Conservation (phyloP, 2,329 filamentous ascomycete genomes). For the Elsinoe necatrix region DNA sequence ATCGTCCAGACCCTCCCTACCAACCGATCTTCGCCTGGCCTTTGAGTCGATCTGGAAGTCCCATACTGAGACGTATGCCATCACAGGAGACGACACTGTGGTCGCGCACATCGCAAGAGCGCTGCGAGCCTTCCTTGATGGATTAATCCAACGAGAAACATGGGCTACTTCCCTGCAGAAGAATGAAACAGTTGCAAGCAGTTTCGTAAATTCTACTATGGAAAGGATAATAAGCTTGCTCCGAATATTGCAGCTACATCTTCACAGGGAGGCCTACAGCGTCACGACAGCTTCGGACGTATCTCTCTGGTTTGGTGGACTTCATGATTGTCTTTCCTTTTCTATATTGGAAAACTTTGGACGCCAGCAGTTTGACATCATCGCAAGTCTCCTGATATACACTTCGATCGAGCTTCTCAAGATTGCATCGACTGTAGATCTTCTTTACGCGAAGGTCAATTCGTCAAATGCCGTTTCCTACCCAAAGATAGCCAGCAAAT, state of each 20-base stretch:
- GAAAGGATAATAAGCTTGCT: constrained; percentile 60
- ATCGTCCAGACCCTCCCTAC: background rate
- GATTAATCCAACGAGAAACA: constrained; percentile 32
- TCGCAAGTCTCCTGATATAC: constrained; percentile 43
- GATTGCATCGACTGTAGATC: constrained; percentile 51
- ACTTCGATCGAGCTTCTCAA: constrained; percentile 67
- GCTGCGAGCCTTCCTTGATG: constrained; percentile 31
- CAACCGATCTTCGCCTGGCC: background rate
- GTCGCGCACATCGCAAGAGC: constrained; percentile 18
- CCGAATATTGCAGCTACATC: constrained; percentile 49
- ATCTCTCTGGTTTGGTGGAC: constrained; percentile 65
- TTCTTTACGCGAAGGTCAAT: constrained; percentile 31
- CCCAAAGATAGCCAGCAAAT: constrained; percentile 29
- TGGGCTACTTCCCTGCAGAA: constrained; percentile 43
- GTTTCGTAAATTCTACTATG: constrained; percentile 56
- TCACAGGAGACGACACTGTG: background rate
- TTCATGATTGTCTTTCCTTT: constrained; percentile 62
- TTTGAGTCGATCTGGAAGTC: constrained; percentile 4
- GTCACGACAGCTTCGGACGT: constrained; percentile 41
- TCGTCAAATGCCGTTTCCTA: constrained; percentile 16
- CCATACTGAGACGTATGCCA: background rate
- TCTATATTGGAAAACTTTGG: constrained; percentile 41
- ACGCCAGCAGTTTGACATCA: background rate
- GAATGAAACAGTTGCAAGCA: constrained; percentile 49
- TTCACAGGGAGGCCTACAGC: constrained; percentile 15